Conservation (phyloP, 2,329 filamentous ascomycete genomes). For the Bertia moriformis region DNA sequence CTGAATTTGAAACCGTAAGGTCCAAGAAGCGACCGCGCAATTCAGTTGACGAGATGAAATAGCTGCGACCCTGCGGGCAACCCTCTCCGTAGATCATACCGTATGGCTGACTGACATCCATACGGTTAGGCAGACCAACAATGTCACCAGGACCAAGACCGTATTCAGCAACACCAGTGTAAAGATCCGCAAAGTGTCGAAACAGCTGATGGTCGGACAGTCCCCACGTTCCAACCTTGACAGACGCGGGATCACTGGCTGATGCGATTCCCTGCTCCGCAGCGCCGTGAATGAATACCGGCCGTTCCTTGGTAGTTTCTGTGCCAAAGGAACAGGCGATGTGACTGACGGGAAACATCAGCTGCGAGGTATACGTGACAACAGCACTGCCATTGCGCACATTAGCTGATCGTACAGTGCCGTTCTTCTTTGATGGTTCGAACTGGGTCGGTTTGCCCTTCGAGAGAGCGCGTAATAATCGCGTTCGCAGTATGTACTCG, state of each 20-base stretch:
- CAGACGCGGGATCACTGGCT: constrained; percentile 63
- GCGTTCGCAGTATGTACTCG: constrained; percentile 81
- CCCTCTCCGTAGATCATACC: constrained; percentile 78
- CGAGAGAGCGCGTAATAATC: constrained; percentile 65
- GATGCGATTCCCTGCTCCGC: constrained; percentile 67
- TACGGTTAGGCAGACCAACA: constrained; percentile 66
- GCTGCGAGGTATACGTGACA: constrained; percentile 72
- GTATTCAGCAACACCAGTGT: constrained; percentile 59
- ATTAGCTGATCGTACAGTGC: constrained; percentile 34
- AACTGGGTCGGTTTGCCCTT: constrained; percentile 56
- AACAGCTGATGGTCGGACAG: constrained; percentile 61
- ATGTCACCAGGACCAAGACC: constrained; percentile 62
- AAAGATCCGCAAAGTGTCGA: constrained; percentile 64
- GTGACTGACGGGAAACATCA: constrained; percentile 66
- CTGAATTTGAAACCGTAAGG: constrained; percentile 40
- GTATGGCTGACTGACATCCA: constrained; percentile 79
- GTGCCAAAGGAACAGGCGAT: constrained; percentile 59
- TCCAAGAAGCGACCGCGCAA: constrained; percentile 63
- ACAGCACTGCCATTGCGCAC: constrained; percentile 51
- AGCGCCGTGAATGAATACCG: constrained; percentile 70
- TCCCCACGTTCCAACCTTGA: constrained; percentile 71
- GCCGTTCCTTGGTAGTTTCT: constrained; percentile 54
- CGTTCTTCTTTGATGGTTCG: constrained; percentile 33
- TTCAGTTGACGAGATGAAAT: constrained; percentile 63
- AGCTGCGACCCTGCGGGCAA: constrained; percentile 66